phyloP scores from a whole-genome alignment of 495 filamentous ascomycete species.

The Ascobolus immersus region DNA sequence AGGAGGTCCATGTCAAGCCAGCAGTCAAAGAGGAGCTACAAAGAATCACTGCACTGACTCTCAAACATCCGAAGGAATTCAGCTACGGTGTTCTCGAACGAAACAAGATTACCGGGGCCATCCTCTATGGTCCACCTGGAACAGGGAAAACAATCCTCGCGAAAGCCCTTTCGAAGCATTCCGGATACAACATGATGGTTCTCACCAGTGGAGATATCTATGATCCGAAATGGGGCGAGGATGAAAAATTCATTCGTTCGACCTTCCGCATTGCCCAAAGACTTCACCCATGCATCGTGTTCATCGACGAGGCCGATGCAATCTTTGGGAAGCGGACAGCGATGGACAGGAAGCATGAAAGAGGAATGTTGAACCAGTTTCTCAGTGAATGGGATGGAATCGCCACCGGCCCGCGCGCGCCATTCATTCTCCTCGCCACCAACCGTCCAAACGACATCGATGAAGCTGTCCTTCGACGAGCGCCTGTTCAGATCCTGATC shows the following conservation, averaged over 20 bases:
- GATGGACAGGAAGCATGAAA: constrained; percentile 1
- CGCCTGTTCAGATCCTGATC: constrained; percentile 8
- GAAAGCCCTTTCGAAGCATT: constrained; percentile 4
- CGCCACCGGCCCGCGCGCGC: not conserved
- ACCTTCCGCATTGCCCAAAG: constrained; percentile 10
- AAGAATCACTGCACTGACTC: no score
- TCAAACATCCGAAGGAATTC: no score
- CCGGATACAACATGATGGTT: constrained; percentile 5
- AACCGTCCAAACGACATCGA: constrained; percentile 15
- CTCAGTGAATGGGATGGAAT: constrained; percentile 12
- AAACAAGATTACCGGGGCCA: constrained; percentile 5
- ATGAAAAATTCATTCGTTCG: constrained; percentile 11
- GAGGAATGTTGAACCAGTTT: constrained; percentile 12
- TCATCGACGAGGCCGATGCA: constrained; percentile 15
- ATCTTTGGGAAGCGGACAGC: constrained; percentile 6
- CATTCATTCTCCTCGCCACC: constrained; percentile 10
- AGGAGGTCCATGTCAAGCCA: no score
- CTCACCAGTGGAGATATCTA: constrained; percentile 4
- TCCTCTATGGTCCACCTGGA: constrained; percentile 9
- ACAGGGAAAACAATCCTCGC: constrained; percentile 8
- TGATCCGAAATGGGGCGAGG: constrained; percentile 7
- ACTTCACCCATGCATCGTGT: constrained; percentile 12
- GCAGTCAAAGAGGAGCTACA: no score
- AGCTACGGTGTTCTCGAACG: constrained; percentile 4
- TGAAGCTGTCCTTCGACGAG: constrained; percentile 7